A percentile compares a stretch with the other conserved stretches of the same genome.
These are phyloP conservation scores for Globisporangium echinulatum DNA, from an alignment of 352 stramenopile species.

Conservation along the genomic window DNA sequence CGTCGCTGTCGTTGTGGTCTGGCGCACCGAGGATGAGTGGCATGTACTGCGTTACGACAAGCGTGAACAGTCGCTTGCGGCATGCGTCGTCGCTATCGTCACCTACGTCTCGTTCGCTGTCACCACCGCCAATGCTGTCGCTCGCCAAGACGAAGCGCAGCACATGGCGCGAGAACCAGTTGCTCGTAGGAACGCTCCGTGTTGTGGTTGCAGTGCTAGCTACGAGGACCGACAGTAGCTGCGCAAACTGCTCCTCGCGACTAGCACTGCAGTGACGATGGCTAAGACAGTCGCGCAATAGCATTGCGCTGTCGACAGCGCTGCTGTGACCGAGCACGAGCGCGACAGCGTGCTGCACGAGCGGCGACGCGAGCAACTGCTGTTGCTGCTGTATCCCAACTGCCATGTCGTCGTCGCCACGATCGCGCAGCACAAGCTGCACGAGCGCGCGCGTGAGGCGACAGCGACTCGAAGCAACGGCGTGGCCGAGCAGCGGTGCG, in stretches of 20 bases:
- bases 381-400: slow-evolving; percentile 2
- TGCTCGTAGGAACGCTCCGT: slow-evolving; percentile 48
- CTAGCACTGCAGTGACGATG: not conserved
- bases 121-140: slow-evolving; percentile 17
- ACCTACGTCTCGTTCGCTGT: not conserved
- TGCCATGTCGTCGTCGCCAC: too few relatives aligned
- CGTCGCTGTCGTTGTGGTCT: slow-evolving; percentile 12
- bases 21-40: slow-evolving; percentile 43
- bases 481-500: not conserved
- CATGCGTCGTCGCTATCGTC: not conserved
- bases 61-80: slow-evolving; percentile 20
- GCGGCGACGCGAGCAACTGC: slow-evolving; percentile 20
- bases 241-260: slow-evolving; percentile 9
- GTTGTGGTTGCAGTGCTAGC: not conserved
- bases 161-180: slow-evolving; percentile 73
- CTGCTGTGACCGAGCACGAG: slow-evolving; percentile 37
- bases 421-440: slow-evolving; percentile 25
- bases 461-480: slow-evolving; percentile 12
- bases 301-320: slow-evolving; percentile 27
- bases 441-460: slow-evolving; percentile 37
- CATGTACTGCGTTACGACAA: slow-evolving; percentile 37
- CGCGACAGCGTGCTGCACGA: slow-evolving; percentile 44
- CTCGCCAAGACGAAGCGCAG: slow-evolving; percentile 42
- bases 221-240: not conserved
- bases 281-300: slow-evolving; percentile 26